A percentile compares a stretch with the other conserved stretches of the same genome.
phyloP scores from a whole-genome alignment of 73 alveolate genomes.

The Paramecium pentaurelia region DNA sequence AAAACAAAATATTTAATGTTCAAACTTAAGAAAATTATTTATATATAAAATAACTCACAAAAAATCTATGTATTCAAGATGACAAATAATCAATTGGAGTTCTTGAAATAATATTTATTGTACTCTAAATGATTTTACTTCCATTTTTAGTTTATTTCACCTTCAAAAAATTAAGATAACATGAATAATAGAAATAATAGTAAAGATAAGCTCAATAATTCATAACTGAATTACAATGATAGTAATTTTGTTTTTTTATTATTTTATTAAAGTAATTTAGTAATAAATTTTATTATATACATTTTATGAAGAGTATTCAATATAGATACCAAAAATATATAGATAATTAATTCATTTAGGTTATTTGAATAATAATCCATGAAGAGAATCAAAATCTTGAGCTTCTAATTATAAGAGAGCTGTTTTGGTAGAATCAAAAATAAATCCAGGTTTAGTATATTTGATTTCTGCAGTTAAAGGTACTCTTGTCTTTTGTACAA shows the following conservation, averaged over 20 bases:
- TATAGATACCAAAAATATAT: background rate
- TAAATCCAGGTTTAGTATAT: background rate
- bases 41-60: background rate
- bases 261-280: background rate
- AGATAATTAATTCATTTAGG: background rate
- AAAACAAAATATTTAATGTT: background rate
- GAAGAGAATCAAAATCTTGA: background rate
- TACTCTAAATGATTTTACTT: background rate
- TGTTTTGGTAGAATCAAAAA: background rate
- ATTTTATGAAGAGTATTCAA: background rate
- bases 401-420: background rate
- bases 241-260: background rate
- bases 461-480: slow-evolving; percentile 35
- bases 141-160: background rate
- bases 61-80: background rate
- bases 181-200: background rate
- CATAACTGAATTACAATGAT: background rate
- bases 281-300: background rate
- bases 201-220: background rate
- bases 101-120: background rate
- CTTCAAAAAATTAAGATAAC: background rate
- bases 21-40: background rate
- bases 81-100: background rate
- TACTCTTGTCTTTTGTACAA: background rate
- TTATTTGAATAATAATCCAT: slow-evolving; percentile 16